Evolutionary conservation across 2,329 filamentous ascomycete genomes (phyloP).

Genomic region (Aquanectria penicillioides): DNA sequence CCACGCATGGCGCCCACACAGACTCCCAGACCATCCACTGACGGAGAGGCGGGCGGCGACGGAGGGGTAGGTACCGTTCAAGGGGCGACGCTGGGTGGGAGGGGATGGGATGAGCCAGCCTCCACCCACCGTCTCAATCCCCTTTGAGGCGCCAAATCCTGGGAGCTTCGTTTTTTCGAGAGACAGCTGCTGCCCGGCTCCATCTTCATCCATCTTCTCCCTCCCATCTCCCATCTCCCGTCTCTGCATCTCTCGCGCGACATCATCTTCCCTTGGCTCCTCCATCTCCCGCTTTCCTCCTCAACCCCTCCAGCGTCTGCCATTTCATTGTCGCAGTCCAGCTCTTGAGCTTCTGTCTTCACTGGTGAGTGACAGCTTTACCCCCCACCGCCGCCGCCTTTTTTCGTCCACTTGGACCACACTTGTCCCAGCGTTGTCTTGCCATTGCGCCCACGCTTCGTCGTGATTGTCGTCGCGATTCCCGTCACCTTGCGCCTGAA

Average conservation of each 20-base stretch:
- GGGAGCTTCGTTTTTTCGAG: slow-evolving; percentile 45
- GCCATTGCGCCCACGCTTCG: slow-evolving; percentile 19
- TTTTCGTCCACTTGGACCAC: slow-evolving; percentile 29
- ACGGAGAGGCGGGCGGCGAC: slow-evolving; percentile 1
- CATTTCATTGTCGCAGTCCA: slow-evolving; percentile 37
- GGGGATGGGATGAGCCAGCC: slow-evolving; percentile 17
- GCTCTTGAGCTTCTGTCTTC: slow-evolving; percentile 34
- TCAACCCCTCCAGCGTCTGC: slow-evolving; percentile 29
- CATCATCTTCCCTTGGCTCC: slow-evolving; percentile 29
- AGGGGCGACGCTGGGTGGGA: slow-evolving; percentile 12
- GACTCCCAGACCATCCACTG: not conserved
- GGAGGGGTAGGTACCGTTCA: slow-evolving; percentile 3
- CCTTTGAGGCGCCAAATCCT: slow-evolving; percentile 39
- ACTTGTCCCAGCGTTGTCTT: slow-evolving; percentile 11
- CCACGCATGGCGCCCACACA: not conserved
- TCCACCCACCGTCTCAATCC: slow-evolving; percentile 39
- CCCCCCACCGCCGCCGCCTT: slow-evolving; percentile 28
- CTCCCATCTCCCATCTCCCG: slow-evolving; percentile 23
- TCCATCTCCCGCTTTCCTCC: slow-evolving; percentile 30
- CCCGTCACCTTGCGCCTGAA: slow-evolving; percentile 9
- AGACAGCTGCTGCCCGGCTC: slow-evolving; percentile 37
- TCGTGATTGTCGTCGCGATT: slow-evolving; percentile 25
- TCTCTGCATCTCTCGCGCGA: slow-evolving; percentile 37
- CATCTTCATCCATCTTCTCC: slow-evolving; percentile 29
- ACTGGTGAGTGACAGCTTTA: slow-evolving; percentile 38